phyloP scores from a whole-genome alignment of 1,284 basidiomycete species.

The Tranzscheliella williamsii region DNA sequence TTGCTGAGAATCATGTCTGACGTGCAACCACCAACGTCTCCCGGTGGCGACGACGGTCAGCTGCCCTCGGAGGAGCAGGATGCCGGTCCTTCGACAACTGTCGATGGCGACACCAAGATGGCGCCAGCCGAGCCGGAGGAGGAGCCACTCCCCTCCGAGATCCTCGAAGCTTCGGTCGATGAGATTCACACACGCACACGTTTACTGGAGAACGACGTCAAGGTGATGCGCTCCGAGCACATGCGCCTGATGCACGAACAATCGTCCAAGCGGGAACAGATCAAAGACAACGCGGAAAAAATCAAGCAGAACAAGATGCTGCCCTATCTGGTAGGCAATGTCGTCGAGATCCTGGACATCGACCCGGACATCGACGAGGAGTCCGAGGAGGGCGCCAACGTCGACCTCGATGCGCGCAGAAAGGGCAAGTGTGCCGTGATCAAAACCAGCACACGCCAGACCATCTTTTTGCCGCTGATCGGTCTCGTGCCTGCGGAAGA shows the following conservation, averaged over 20 bases:
- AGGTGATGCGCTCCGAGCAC: slow-evolving; percentile 69
- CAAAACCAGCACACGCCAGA: slow-evolving; percentile 93
- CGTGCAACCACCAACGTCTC: slow-evolving; percentile 20
- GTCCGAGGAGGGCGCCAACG: slow-evolving; percentile 78
- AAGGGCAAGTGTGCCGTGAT: slow-evolving; percentile 98
- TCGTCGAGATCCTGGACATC: slow-evolving; percentile 80
- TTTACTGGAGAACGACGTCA: slow-evolving; percentile 59
- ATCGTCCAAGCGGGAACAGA: slow-evolving; percentile 94
- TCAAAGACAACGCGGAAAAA: slow-evolving; percentile 96
- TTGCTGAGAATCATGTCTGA: slow-evolving; percentile 38
- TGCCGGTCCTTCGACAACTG: not conserved
- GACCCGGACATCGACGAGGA: slow-evolving; percentile 85
- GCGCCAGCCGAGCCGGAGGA: slow-evolving; percentile 32
- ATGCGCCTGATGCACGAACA: slow-evolving; percentile 90
- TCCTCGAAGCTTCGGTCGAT: slow-evolving; percentile 50
- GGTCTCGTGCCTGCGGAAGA: slow-evolving; percentile 90
- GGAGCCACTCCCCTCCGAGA: slow-evolving; percentile 47
- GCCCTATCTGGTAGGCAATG: slow-evolving; percentile 96
- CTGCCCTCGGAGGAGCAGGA: slow-evolving; percentile 12
- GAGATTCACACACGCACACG: slow-evolving; percentile 59
- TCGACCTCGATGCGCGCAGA: slow-evolving; percentile 88
- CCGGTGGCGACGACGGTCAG: slow-evolving; percentile 8
- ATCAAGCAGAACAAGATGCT: slow-evolving; percentile 99
- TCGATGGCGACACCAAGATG: slow-evolving; percentile 41
- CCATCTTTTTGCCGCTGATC: slow-evolving; percentile 96